These are phyloP conservation scores for Pichia thaimueangensis DNA, from an alignment of 805 yeast genomes.

Conservation along the genomic window DNA sequence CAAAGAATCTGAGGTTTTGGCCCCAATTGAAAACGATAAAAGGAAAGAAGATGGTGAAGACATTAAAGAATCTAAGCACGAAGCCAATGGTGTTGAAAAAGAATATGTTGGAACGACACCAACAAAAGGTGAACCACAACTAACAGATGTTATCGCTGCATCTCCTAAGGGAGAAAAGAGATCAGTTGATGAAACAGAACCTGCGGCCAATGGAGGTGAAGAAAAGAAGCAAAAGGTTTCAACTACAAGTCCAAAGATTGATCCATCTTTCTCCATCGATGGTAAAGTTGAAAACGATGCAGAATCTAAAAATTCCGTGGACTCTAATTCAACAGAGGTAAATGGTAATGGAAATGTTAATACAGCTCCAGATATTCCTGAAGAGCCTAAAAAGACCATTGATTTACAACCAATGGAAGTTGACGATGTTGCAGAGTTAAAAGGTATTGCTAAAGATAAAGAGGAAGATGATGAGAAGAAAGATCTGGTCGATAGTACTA, in stretches of 20 bases:
- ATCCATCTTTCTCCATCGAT: too few species aligned
- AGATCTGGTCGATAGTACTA: conserved; percentile 4
- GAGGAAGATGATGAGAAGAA: conserved; percentile 9
- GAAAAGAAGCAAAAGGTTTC: too few species aligned
- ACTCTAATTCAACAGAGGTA: not conserved
- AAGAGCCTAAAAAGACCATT: conserved; percentile 14
- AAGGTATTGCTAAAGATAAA: conserved; percentile 1
- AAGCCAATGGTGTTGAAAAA: too few species aligned
- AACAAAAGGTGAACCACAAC: too few species aligned
- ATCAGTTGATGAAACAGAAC: not conserved
- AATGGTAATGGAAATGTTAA: not conserved
- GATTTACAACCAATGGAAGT: conserved; percentile 29
- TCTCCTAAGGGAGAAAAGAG: too few species aligned
- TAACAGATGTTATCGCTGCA: too few species aligned
- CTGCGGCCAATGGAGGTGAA: not conserved
- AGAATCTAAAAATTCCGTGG: too few species aligned
- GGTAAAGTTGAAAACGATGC: too few species aligned
- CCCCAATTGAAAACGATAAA: too few species aligned
- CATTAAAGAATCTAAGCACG: not conserved
- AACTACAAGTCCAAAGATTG: too few species aligned
- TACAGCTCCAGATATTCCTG: conserved; percentile 5
- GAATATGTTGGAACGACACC: too few species aligned
- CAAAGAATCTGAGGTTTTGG: too few species aligned
- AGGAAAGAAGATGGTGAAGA: not conserved
- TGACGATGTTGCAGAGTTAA: conserved; percentile 26